Conservation (phyloP, 441 rosid genomes). For the Theobroma grandiflorum region DNA sequence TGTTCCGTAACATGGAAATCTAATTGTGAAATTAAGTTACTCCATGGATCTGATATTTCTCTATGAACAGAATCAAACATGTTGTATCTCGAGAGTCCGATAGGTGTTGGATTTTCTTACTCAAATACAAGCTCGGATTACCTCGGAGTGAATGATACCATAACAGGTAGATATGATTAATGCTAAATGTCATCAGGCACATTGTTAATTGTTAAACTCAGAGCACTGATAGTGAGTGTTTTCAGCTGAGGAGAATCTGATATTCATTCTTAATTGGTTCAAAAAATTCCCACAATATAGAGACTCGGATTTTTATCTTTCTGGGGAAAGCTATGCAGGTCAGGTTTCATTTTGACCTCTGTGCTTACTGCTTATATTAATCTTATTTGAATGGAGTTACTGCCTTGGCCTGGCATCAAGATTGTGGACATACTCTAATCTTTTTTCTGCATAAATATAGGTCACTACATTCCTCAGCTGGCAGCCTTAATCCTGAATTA, state of each 20-base stretch:
- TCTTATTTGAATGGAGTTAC: not conserved
- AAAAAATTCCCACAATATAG: conserved; percentile 45
- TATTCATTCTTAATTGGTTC: conserved; percentile 42
- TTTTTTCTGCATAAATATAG: not conserved
- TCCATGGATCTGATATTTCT: conserved; percentile 24
- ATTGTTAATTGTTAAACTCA: not conserved
- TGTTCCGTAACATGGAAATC: not conserved
- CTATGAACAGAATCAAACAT: conserved; percentile 29
- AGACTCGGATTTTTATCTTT: conserved; percentile 37
- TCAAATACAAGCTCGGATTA: conserved; percentile 10
- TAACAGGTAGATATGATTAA: not conserved
- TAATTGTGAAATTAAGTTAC: not conserved
- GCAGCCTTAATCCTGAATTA: conserved; percentile 31
- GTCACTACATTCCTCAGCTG: conserved; percentile 47
- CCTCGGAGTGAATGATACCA: not conserved
- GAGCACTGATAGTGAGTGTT: not conserved
- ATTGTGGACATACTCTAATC: not conserved
- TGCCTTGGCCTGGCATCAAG: not conserved
- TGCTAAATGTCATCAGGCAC: not conserved
- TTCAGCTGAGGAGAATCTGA: not conserved
- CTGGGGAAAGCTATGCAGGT: conserved; percentile 48
- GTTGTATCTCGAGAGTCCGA: conserved; percentile 43
- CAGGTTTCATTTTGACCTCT: not conserved
- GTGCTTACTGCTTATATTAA: not conserved
- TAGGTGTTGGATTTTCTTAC: conserved; percentile 23